Evolutionary conservation across 371 early-diverging fungal species (phyloP).

Genomic region (Mucor circinelloides): DNA sequence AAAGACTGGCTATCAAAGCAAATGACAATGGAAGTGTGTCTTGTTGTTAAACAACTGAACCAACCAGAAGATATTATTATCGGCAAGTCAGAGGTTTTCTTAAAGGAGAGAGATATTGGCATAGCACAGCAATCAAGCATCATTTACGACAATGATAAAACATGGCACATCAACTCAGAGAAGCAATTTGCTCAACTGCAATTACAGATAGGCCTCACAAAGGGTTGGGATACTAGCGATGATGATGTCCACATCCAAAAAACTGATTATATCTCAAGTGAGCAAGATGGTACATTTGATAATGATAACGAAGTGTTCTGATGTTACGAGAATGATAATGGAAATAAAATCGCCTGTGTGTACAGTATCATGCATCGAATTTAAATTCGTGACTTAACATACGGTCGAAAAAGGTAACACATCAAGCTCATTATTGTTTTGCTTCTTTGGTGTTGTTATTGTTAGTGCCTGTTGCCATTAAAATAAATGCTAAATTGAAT

Average conservation of each 20-base stretch:
- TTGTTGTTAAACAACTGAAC: constrained; percentile 4
- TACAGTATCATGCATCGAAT: too few relatives aligned
- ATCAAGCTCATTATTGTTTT: too few relatives aligned
- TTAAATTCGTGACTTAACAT: too few relatives aligned
- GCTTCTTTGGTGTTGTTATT: background rate
- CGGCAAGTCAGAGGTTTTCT: constrained; percentile 14
- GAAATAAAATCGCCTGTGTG: too few relatives aligned
- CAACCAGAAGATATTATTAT: constrained; percentile 6
- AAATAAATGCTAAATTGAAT: background rate
- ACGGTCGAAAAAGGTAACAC: too few relatives aligned
- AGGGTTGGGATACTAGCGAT: constrained; percentile 17
- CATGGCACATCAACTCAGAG: constrained; percentile 23
- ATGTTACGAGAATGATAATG: background rate
- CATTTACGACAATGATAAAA: constrained; percentile 14
- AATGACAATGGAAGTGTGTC: background rate
- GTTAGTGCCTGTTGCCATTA: background rate
- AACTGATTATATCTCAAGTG: background rate
- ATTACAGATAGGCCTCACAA: constrained; percentile 19
- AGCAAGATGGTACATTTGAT: background rate
- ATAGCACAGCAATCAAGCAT: constrained; percentile 7
- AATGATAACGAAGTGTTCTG: background rate
- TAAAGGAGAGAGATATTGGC: constrained; percentile 11
- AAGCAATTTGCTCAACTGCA: constrained; percentile 23
- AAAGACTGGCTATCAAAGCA: constrained; percentile 17
- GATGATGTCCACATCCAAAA: background rate